These are phyloP conservation scores for Globisporangium iwayamae DNA, from an alignment of 352 stramenopile genomes.

Conservation along the genomic window DNA sequence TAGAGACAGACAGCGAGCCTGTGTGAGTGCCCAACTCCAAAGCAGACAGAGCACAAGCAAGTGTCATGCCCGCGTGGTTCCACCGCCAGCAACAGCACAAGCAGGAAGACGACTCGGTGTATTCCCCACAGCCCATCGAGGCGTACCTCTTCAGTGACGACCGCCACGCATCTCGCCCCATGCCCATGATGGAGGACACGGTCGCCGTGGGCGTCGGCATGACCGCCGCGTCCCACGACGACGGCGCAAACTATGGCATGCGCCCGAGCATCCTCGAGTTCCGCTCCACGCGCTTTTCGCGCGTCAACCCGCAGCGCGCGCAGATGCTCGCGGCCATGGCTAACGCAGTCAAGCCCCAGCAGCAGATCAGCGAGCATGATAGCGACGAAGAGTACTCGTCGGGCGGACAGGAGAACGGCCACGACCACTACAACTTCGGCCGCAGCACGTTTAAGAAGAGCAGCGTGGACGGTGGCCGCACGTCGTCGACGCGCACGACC, in stretches of 20 bases:
- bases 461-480: background rate
- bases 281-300: conserved; percentile 40
- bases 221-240: conserved; percentile 15
- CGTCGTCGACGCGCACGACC: conserved; percentile 18
- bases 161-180: background rate
- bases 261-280: conserved; percentile 51
- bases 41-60: background rate
- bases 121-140: conserved; percentile 4
- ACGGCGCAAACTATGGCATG: conserved; percentile 3
- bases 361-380: conserved; percentile 2
- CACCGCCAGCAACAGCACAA: background rate
- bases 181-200: conserved; percentile 15
- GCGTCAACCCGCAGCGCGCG: conserved; percentile 43
- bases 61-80: conserved; percentile 15
- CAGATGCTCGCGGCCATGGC: conserved; percentile 39
- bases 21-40: background rate
- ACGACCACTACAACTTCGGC: background rate
- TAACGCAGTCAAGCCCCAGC: conserved; percentile 12
- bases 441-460: conserved; percentile 1
- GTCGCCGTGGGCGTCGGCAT: conserved; percentile 25
- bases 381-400: conserved; percentile 5
- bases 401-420: background rate
- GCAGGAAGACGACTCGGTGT: background rate
- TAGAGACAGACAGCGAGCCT: background rate
- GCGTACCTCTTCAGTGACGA: conserved; percentile 13